Base-by-base conservation (phyloP, 495 filamentous ascomycete genomes). In the Glarea lozoyensis region DNA sequence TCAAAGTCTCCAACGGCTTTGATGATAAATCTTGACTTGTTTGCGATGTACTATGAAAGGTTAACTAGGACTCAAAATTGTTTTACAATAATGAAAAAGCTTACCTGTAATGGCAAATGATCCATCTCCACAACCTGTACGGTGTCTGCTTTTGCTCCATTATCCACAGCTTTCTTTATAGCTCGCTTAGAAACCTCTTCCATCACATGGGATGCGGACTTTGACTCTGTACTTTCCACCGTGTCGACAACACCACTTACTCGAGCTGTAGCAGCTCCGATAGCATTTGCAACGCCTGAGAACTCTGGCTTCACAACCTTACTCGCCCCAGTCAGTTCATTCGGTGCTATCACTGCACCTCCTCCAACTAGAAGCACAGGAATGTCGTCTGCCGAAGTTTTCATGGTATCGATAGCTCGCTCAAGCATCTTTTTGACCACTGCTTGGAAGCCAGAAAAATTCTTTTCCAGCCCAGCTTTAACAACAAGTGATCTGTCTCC, bases 211-310 rank as follows among this genome's bases (percentile, higher is more conserved):
- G 44, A 20, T 7, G 49, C 25, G 17, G 50, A 59, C 46, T 51
- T 57, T 3, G 40, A 40, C 29, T 55, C 61, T 3, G 54, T 58
- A 4, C 56, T 59, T 40, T 56, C 52, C 16, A 68, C 56, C 0
- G 55, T 65, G 40, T 68, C 63, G 15, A 65, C 53, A 3, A 63
- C 54, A 15, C 59, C 62, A 35, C 57, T 59, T 20, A 62, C 59
- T 50, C 56, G 54, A 4, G 62, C 55, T 11, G 56, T 59, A 0
- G 62, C 62, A 34, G 74, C 72, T 4, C 74, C 72, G 27, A 78
- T 69, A 0, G 74, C 72, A 53, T 78, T 78, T 1, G 72, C 74
- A 7, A 75, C 68, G n/a, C 60, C 64, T 3, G 58, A 55, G 48
- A 48, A 61, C 29, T 55, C 48, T 1, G 63, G 68, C 49, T 58